Evolutionary conservation across 306 rosid genomes (phyloP).

Genomic region (Mimosa pudica): DNA sequence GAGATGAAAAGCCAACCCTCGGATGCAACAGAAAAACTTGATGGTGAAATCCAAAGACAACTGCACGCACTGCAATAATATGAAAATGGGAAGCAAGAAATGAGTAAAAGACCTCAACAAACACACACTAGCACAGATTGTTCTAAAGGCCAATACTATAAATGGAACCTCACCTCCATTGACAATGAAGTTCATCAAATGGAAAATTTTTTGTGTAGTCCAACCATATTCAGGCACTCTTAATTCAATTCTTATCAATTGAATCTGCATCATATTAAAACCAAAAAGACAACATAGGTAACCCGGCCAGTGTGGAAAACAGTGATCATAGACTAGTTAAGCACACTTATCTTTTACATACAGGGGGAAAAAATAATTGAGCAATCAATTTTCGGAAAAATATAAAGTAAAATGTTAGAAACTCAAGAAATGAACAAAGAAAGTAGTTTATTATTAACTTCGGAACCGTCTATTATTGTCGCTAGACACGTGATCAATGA

Average conservation of each 20-base stretch:
- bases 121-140: background rate
- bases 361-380: background rate
- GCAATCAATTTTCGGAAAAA: background rate
- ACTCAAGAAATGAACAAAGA: background rate
- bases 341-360: background rate
- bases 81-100: background rate
- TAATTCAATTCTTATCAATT: conserved; percentile 75
- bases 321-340: background rate
- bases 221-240: conserved; percentile 94
- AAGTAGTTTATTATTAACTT: background rate
- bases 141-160: background rate
- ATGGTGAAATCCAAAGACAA: conserved; percentile 77
- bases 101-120: background rate
- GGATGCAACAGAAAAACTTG: conserved; percentile 66
- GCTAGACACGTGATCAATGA: background rate
- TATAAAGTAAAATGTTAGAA: background rate
- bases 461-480: background rate
- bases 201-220: conserved; percentile 89
- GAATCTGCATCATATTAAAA: conserved; percentile 54
- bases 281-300: background rate
- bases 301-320: background rate
- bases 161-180: conserved; percentile 77
- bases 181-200: conserved; percentile 85
- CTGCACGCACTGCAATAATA: conserved; percentile 66
- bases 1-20: conserved; percentile 46